Percentiles rank a stretch among this genome's conserved stretches.
These are phyloP conservation scores for Penicillium decumbens DNA, from an alignment of 2,329 filamentous ascomycete genomes.

Conservation along the genomic window DNA sequence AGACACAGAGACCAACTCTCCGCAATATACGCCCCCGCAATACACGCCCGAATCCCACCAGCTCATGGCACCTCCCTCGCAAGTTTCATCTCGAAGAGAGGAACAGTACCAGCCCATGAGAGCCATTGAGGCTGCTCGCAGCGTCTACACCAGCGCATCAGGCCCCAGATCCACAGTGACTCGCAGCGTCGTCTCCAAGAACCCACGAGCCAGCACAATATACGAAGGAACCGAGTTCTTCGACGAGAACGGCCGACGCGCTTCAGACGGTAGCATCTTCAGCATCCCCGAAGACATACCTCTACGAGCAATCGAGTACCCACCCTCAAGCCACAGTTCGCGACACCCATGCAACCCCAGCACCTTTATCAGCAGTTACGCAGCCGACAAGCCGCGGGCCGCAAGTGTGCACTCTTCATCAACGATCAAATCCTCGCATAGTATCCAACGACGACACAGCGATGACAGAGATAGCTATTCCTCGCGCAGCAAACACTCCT, in stretches of 20 bases:
- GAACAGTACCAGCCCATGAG: constrained; percentile 24
- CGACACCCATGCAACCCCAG: constrained; percentile 31
- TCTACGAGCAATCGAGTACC: constrained; percentile 41
- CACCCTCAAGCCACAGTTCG: constrained; percentile 25
- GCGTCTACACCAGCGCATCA: constrained; percentile 22
- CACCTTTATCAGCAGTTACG: constrained; percentile 43
- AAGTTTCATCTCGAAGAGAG: constrained; percentile 16
- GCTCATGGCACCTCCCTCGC: constrained; percentile 22
- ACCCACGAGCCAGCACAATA: constrained; percentile 39
- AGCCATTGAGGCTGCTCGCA: constrained; percentile 33
- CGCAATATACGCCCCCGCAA: constrained; percentile 12
- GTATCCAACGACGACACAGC: constrained; percentile 14
- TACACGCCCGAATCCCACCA: constrained; percentile 26
- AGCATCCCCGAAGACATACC: constrained; percentile 31
- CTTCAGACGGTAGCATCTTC: constrained; percentile 39
- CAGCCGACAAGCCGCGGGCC: constrained; percentile 31
- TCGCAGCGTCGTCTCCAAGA: constrained; percentile 38
- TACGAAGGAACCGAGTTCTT: constrained; percentile 39
- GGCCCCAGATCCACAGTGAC: constrained; percentile 30
- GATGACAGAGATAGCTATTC: constrained; percentile 25
- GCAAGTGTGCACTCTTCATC: constrained; percentile 35
- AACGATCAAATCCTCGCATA: constrained; percentile 34
- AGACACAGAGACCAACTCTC: constrained; percentile 34
- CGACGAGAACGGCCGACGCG: constrained; percentile 32
- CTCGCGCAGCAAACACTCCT: constrained; percentile 12